Conservation (phyloP, 1,284 basidiomycete species). For the Trametes polyzona region DNA sequence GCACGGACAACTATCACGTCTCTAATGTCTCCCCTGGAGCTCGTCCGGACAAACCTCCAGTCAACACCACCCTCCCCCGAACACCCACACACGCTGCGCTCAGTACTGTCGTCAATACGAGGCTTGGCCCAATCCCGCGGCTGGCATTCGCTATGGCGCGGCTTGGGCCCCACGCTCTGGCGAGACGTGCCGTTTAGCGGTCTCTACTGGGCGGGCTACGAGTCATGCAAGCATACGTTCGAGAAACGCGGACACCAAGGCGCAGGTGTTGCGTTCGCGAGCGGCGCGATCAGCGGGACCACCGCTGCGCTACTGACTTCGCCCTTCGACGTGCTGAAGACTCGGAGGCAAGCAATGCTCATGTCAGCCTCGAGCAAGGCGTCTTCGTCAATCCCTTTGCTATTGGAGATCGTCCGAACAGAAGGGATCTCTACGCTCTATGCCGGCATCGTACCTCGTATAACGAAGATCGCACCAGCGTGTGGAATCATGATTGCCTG, state of each 20-base stretch:
- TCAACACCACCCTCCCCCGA: conserved; percentile 74
- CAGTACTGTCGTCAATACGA: conserved; percentile 67
- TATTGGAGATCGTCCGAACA: conserved; percentile 71
- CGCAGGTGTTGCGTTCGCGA: conserved; percentile 77
- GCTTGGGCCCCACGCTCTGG: conserved; percentile 92
- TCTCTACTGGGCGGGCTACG: conserved; percentile 87
- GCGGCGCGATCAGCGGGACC: conserved; percentile 82
- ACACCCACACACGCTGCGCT: conserved; percentile 74
- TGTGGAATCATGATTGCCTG: conserved; percentile 98
- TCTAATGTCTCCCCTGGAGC: conserved; percentile 88
- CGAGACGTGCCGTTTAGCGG: conserved; percentile 97
- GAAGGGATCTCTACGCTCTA: conserved; percentile 86
- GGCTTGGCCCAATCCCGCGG: conserved; percentile 68
- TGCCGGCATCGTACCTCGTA: conserved; percentile 85
- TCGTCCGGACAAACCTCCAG: conserved; percentile 93
- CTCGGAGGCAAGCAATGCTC: conserved; percentile 79
- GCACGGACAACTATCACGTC: conserved; percentile 85
- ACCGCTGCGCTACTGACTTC: conserved; percentile 90
- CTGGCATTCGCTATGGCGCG: conserved; percentile 81
- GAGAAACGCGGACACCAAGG: conserved; percentile 59
- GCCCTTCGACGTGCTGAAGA: conserved; percentile 97
- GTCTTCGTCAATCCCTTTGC: conserved; percentile 60
- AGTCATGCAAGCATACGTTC: conserved; percentile 63
- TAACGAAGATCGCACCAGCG: conserved; percentile 97
- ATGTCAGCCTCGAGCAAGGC: conserved; percentile 52